These are phyloP conservation scores for Metschnikowia reukaufii DNA, from an alignment of 805 yeast species.

Conservation along the genomic window DNA sequence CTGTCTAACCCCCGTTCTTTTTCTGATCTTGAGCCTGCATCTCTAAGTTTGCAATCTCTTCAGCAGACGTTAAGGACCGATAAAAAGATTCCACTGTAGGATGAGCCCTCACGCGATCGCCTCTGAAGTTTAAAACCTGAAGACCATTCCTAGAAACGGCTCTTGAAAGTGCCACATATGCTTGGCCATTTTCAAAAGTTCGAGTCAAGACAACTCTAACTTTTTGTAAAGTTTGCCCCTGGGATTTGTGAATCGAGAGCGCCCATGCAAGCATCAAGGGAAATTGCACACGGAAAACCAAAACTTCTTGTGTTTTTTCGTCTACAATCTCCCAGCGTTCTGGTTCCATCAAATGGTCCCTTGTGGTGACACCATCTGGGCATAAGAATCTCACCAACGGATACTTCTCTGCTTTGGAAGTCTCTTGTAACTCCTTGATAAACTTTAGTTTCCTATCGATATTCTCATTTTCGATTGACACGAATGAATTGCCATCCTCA, in stretches of 20 bases:
- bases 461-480: constrained; percentile 20
- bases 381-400: constrained; percentile 80
- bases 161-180: constrained; percentile 78
- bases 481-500: neutral
- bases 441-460: constrained; percentile 49
- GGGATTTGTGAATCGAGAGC: constrained; percentile 78
- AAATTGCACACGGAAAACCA: constrained; percentile 53
- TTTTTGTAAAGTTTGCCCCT: constrained; percentile 76
- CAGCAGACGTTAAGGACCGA: constrained; percentile 28
- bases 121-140: constrained; percentile 20
- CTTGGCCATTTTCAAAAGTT: constrained; percentile 80
- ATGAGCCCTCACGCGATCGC: constrained; percentile 18
- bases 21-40: too few relatives aligned
- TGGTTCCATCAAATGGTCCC: constrained; percentile 77
- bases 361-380: constrained; percentile 62
- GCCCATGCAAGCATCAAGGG: constrained; percentile 83
- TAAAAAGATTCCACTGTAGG: constrained; percentile 17
- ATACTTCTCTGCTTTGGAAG: constrained; percentile 47
- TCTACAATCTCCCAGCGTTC: constrained; percentile 83
- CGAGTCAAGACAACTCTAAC: constrained; percentile 66
- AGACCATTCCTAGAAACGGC: constrained; percentile 40
- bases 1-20: neutral
- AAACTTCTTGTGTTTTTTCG: constrained; percentile 55
- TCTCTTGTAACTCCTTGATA: constrained; percentile 41
- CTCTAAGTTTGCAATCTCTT: constrained; percentile 8